phyloP scores from a whole-genome alignment of 2,329 filamentous ascomycete genomes.

The Blumeria graminis region DNA sequence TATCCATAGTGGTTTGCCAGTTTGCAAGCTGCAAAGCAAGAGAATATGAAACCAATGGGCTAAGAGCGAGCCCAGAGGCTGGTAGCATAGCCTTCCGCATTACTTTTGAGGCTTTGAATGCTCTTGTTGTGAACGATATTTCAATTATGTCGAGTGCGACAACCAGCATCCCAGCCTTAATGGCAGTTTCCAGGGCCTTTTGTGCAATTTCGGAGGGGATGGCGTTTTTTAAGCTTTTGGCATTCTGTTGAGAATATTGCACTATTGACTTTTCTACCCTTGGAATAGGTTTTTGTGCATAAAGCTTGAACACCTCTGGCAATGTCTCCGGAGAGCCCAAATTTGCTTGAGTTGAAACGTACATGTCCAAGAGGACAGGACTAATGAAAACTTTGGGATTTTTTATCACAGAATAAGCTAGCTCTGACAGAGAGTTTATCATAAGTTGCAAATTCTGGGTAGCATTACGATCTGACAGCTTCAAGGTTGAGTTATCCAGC shows the following conservation, averaged over 20 bases:
- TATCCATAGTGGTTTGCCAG: conserved; percentile 55
- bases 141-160: conserved; percentile 56
- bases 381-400: conserved; percentile 64
- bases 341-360: conserved; percentile 52
- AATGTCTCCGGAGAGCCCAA: conserved; percentile 53
- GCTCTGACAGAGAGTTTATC: conserved; percentile 27
- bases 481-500: conserved; percentile 14
- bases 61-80: conserved; percentile 25
- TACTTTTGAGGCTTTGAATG: conserved; percentile 43
- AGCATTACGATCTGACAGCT: conserved; percentile 2
- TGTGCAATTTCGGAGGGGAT: conserved; percentile 48
- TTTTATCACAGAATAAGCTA: conserved; percentile 45
- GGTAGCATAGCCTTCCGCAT: conserved; percentile 39
- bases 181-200: conserved; percentile 53
- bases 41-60: conserved; percentile 45
- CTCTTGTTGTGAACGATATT: conserved; percentile 38
- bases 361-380: conserved; percentile 42
- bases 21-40: conserved; percentile 41
- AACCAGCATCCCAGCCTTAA: conserved; percentile 53
- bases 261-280: conserved; percentile 32
- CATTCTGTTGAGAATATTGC: conserved; percentile 35
- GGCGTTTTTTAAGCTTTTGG: conserved; percentile 44
- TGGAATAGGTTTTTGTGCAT: conserved; percentile 59
- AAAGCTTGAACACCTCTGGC: conserved; percentile 58
- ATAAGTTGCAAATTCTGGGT: conserved; percentile 6